These are phyloP conservation scores for Orychophragmus violaceus DNA, from an alignment of 345 rosid genomes.

Conservation along the genomic window DNA sequence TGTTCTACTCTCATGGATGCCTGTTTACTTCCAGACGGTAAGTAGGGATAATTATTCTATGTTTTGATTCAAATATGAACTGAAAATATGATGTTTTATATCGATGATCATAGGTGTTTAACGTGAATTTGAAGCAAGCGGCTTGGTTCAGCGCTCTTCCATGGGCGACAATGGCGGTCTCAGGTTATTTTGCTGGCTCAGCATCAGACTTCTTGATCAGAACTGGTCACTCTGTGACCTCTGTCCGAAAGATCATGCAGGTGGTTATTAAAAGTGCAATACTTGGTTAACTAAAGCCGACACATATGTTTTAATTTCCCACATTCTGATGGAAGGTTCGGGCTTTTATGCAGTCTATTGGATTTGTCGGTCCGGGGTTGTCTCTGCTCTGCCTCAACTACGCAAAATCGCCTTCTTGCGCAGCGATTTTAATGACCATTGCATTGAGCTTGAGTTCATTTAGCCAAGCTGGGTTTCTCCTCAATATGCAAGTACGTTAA, in stretches of 20 bases:
- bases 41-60: conserved; percentile 1
- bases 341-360: conserved; percentile 51
- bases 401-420: conserved; percentile 62
- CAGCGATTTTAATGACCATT: conserved; percentile 53
- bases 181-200: conserved; percentile 77
- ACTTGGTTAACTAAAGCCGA: neutral
- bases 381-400: conserved; percentile 72
- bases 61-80: neutral
- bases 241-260: conserved; percentile 91
- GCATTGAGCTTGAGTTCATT: conserved; percentile 91
- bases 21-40: conserved; percentile 88
- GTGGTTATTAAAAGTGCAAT: conserved; percentile 23
- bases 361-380: conserved; percentile 85
- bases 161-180: conserved; percentile 90
- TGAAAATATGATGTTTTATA: neutral
- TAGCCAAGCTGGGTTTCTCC: conserved; percentile 98
- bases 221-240: conserved; percentile 68
- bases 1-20: conserved; percentile 98
- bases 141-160: conserved; percentile 99
- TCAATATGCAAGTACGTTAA: conserved; percentile 80
- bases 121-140: conserved; percentile 86
- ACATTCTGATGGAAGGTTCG: neutral
- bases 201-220: conserved; percentile 60
- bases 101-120: conserved; percentile 47
- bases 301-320: neutral